phyloP scores from a whole-genome alignment of 441 rosid species.

The Codiaeum variegatum region DNA sequence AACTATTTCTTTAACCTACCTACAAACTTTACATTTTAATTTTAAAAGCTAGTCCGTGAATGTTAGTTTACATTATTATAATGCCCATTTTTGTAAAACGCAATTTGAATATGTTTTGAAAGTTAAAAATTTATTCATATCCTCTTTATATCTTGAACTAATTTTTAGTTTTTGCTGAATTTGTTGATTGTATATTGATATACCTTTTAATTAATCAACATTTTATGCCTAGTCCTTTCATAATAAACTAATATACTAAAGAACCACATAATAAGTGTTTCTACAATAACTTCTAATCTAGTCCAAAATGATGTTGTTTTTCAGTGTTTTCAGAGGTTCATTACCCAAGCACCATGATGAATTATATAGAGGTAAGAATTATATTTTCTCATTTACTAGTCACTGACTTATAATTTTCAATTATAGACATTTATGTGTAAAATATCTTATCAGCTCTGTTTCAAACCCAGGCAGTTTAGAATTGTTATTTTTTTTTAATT shows the following conservation, averaged over 20 bases:
- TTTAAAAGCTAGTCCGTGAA: too few relatives aligned
- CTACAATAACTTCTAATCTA: conserved; percentile 21
- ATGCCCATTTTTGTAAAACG: too few relatives aligned
- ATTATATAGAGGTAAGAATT: conserved; percentile 85
- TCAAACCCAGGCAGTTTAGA: background rate
- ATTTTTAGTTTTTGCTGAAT: too few relatives aligned
- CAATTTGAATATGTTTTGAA: too few relatives aligned
- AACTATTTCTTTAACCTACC: too few relatives aligned
- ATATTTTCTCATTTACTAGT: background rate
- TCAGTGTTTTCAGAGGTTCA: conserved; percentile 78
- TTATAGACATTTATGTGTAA: background rate
- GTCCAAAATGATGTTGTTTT: conserved; percentile 19
- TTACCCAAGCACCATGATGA: conserved; percentile 85
- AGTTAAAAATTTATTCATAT: too few relatives aligned
- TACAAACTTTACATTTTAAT: too few relatives aligned
- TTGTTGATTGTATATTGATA: too few relatives aligned
- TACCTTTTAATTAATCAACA: too few relatives aligned
- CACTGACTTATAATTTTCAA: conserved; percentile 8
- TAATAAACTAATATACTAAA: background rate
- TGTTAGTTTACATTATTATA: too few relatives aligned
- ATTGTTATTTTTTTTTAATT: background rate
- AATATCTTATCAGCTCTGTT: background rate
- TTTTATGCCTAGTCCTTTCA: background rate
- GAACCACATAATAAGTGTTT: background rate
- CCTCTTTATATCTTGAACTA: too few relatives aligned